phyloP scores from a whole-genome alignment of 2,329 filamentous ascomycete species.

The Zasmidium angulare region DNA sequence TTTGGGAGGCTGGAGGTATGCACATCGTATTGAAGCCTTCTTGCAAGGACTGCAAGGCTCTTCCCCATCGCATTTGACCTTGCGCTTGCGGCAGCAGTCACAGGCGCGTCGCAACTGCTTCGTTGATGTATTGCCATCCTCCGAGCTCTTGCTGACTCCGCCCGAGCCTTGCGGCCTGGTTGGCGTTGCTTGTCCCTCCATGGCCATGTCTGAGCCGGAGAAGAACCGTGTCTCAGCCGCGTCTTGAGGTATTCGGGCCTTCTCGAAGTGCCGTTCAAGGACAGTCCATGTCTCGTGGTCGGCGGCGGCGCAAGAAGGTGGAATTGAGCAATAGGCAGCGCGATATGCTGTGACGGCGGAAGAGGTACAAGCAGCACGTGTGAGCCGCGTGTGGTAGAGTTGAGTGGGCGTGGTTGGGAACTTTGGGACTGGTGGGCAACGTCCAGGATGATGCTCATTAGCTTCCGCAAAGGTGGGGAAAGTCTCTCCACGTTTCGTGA shows the following conservation, averaged over 20 bases:
- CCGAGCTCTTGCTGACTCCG: conserved; percentile 6
- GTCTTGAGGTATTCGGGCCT: conserved; percentile 15
- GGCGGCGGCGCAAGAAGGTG: too few relatives aligned
- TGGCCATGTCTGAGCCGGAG: conserved; percentile 20
- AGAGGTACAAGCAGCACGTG: conserved; percentile 5
- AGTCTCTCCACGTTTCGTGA: conserved; percentile 8
- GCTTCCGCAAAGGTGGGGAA: not conserved
- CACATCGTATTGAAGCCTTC: conserved; percentile 37
- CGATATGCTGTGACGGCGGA: conserved; percentile 7
- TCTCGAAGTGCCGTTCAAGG: conserved; percentile 5
- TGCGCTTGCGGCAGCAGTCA: conserved; percentile 39
- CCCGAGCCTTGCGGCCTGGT: conserved; percentile 10
- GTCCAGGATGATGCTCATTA: not conserved
- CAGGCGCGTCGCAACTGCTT: conserved; percentile 35
- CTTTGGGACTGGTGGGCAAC: not conserved
- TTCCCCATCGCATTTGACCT: conserved; percentile 36
- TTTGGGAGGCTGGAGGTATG: conserved; percentile 37
- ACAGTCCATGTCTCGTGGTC: conserved; percentile 1
- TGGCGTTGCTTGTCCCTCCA: conserved; percentile 16
- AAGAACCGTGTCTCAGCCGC: conserved; percentile 9
- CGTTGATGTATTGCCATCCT: conserved; percentile 13
- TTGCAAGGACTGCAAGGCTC: conserved; percentile 37
- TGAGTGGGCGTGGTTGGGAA: conserved; percentile 1
- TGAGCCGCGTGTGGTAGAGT: conserved; percentile 4
- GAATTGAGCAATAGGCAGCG: not conserved